Evolutionary conservation across 352 stramenopile genomes (phyloP).

Genomic region (Globisporangium camurandrum): DNA sequence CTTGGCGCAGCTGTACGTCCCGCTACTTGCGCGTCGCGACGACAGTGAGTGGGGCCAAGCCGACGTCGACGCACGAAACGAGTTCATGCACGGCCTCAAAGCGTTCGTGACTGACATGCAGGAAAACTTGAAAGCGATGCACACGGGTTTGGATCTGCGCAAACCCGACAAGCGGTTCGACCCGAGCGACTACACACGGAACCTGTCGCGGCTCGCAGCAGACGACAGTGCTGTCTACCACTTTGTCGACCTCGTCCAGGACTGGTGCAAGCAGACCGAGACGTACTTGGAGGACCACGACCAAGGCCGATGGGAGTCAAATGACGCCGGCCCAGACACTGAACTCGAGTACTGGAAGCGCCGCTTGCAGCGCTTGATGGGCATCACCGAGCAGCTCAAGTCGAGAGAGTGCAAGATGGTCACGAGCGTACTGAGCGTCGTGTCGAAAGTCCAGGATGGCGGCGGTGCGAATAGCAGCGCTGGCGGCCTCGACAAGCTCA

Average conservation of each 20-base stretch:
- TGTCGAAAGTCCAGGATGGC: slow-evolving; percentile 72
- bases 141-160: slow-evolving; percentile 77
- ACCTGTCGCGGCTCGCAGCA: slow-evolving; percentile 53
- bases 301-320: slow-evolving; percentile 69
- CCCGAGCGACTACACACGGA: slow-evolving; percentile 52
- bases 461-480: too few species aligned
- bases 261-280: slow-evolving; percentile 87
- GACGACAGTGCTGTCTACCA: slow-evolving; percentile 69
- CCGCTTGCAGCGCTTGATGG: slow-evolving; percentile 73
- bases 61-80: slow-evolving; percentile 53
- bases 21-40: slow-evolving; percentile 31
- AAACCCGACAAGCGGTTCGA: slow-evolving; percentile 84
- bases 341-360: slow-evolving; percentile 87
- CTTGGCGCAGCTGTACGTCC: slow-evolving; percentile 65
- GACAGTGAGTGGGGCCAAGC: slow-evolving; percentile 61
- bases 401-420: slow-evolving; percentile 87
- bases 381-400: slow-evolving; percentile 86
- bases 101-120: slow-evolving; percentile 81
- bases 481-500: slow-evolving; percentile 66
- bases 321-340: slow-evolving; percentile 71
- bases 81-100: slow-evolving; percentile 80
- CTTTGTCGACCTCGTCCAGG: slow-evolving; percentile 84
- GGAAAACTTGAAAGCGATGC: slow-evolving; percentile 87
- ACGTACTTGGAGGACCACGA: slow-evolving; percentile 82
- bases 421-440: slow-evolving; percentile 70